phyloP scores from a whole-genome alignment of 352 stramenopile genomes.

The Phytopythium delawarense region DNA sequence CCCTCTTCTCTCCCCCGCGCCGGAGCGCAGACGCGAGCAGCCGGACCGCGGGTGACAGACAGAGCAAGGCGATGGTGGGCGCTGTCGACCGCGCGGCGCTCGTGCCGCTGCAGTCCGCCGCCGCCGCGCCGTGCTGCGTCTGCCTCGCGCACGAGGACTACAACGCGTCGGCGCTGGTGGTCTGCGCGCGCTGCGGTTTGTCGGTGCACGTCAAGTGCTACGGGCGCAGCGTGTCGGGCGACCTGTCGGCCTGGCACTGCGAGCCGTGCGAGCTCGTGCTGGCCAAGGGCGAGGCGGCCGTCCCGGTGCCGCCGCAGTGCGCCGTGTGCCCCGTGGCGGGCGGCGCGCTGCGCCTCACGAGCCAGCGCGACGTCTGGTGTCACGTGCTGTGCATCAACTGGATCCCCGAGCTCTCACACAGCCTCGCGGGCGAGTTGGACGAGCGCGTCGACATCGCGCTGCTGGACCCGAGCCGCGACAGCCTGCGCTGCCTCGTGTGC shows the following conservation, averaged over 20 bases:
- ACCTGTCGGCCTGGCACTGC: conserved; percentile 54
- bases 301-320: conserved; percentile 39
- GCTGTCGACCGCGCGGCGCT: conserved; percentile 1
- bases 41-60: not conserved
- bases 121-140: conserved; percentile 40
- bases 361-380: conserved; percentile 56
- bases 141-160: conserved; percentile 71
- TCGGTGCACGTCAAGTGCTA: conserved; percentile 82
- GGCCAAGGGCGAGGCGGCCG: not conserved
- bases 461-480: conserved; percentile 64
- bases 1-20: not conserved
- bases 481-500: conserved; percentile 78
- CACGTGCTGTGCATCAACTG: conserved; percentile 86
- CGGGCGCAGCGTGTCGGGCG: conserved; percentile 34
- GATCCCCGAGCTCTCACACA: conserved; percentile 85
- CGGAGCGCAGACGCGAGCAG: no score
- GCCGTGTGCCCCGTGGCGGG: conserved; percentile 65
- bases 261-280: conserved; percentile 44
- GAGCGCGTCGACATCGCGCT: conserved; percentile 58
- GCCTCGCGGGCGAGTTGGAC: conserved; percentile 47
- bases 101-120: not conserved
- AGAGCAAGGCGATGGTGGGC: not conserved
- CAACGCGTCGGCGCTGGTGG: conserved; percentile 50
- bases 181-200: conserved; percentile 57
- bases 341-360: conserved; percentile 67